Evolutionary conservation across 2,329 filamentous ascomycete genomes (phyloP).

Genomic region (Monilinia laxa): DNA sequence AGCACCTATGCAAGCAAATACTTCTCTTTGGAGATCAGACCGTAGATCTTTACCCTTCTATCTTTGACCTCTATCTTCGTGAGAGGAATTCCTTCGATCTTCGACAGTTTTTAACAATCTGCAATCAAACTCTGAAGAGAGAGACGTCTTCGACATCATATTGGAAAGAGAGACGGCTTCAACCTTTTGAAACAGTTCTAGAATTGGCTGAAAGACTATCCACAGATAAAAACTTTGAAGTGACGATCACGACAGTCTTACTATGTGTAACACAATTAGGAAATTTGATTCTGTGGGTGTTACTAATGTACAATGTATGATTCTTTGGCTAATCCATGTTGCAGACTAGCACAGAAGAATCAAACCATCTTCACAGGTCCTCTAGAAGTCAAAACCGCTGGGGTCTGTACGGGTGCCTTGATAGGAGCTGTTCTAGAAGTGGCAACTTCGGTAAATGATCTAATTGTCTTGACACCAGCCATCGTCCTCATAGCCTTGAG

Average conservation of each 20-base stretch:
- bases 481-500: background rate
- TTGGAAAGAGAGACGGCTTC: background rate
- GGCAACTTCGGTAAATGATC: background rate
- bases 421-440: background rate
- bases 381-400: background rate
- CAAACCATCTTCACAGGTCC: background rate
- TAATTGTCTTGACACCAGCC: background rate
- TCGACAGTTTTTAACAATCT: background rate
- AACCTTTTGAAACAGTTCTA: background rate
- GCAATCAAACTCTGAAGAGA: background rate
- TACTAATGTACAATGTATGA: background rate
- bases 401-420: background rate
- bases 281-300: background rate
- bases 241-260: background rate
- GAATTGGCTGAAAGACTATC: background rate
- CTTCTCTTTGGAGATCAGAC: background rate
- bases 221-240: background rate
- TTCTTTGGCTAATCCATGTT: background rate
- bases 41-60: background rate
- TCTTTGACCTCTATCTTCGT: background rate
- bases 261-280: background rate
- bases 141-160: background rate
- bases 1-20: background rate
- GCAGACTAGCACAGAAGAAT: background rate
- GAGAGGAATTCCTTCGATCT: background rate